Evolutionary conservation across 208 protist species (phyloP).

Genomic region (Leishmania braziliensis): DNA sequence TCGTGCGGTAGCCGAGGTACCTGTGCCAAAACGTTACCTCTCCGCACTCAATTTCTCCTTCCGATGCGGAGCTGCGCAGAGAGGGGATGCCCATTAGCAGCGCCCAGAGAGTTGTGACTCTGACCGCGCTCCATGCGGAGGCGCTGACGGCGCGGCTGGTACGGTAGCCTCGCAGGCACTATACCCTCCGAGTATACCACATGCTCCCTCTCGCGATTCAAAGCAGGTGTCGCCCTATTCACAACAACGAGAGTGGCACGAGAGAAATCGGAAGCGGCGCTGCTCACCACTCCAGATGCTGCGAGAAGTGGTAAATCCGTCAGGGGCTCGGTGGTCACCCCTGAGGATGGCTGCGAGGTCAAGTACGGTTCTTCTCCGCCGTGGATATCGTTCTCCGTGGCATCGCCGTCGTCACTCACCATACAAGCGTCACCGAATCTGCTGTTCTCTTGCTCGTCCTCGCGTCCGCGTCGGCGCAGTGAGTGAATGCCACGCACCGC

Average conservation of each 20-base stretch:
- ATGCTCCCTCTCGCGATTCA: constrained; percentile 21
- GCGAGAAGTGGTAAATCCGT: background rate
- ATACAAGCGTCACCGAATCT: background rate
- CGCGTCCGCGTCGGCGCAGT: constrained; percentile 15
- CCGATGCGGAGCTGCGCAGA: constrained; percentile 5
- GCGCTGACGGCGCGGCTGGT: constrained; percentile 22
- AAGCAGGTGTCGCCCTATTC: background rate
- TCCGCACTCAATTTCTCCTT: background rate
- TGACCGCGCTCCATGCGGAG: constrained; percentile 9
- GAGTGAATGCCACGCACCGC: constrained; percentile 30
- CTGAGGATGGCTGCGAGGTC: constrained; percentile 2
- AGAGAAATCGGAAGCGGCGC: background rate
- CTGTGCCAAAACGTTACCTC: background rate
- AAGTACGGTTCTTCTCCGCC: constrained; percentile 4
- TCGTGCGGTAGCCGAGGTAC: background rate
- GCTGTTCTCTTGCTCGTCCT: background rate
- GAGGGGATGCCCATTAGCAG: background rate
- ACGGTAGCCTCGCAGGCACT: background rate
- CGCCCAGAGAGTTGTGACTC: background rate
- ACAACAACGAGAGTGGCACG: background rate
- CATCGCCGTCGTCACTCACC: background rate
- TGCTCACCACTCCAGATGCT: background rate
- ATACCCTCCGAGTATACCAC: constrained; percentile 4
- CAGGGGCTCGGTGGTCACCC: background rate
- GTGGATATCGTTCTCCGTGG: background rate